Conservation (phyloP, 1,284 basidiomycete genomes). For the Heterobasidion occidentale region DNA sequence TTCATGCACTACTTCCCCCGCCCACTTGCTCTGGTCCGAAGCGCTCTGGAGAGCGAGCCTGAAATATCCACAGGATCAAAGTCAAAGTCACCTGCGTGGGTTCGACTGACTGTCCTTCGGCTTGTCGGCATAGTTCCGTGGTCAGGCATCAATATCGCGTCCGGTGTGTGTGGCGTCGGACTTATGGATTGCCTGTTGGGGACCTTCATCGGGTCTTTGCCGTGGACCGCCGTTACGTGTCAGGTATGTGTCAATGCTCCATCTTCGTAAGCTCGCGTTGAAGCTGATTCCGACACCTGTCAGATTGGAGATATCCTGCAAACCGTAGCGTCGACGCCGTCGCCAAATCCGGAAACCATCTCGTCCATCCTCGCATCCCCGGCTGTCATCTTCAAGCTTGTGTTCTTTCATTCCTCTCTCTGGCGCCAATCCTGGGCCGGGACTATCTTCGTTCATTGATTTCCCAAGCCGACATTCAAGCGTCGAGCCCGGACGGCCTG, state of each 20-base stretch:
- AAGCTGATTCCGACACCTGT: not conserved
- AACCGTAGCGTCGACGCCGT: conserved; percentile 61
- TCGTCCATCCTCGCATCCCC: conserved; percentile 66
- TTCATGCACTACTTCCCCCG: conserved; percentile 75
- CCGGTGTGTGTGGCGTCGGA: conserved; percentile 79
- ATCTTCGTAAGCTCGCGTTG: not conserved
- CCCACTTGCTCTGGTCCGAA: conserved; percentile 74
- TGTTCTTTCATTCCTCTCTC: conserved; percentile 67
- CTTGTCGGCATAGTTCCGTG: conserved; percentile 88
- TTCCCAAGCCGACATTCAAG: conserved; percentile 17
- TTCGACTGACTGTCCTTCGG: conserved; percentile 76
- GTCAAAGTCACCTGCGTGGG: conserved; percentile 70
- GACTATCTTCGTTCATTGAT: conserved; percentile 52
- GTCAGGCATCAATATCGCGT: conserved; percentile 93
- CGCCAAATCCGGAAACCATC: conserved; percentile 60
- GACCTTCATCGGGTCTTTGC: conserved; percentile 73
- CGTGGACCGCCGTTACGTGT: conserved; percentile 82
- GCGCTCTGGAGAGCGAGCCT: conserved; percentile 49
- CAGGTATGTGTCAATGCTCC: conserved; percentile 38
- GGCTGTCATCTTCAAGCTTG: conserved; percentile 64
- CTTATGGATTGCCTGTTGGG: conserved; percentile 71
- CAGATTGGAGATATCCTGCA: conserved; percentile 80
- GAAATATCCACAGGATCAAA: conserved; percentile 28
- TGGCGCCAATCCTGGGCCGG: conserved; percentile 71
- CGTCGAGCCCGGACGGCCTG: not conserved